Conservation (phyloP, 2,329 filamentous ascomycete species). For the Xylariomycetidae sp. region DNA sequence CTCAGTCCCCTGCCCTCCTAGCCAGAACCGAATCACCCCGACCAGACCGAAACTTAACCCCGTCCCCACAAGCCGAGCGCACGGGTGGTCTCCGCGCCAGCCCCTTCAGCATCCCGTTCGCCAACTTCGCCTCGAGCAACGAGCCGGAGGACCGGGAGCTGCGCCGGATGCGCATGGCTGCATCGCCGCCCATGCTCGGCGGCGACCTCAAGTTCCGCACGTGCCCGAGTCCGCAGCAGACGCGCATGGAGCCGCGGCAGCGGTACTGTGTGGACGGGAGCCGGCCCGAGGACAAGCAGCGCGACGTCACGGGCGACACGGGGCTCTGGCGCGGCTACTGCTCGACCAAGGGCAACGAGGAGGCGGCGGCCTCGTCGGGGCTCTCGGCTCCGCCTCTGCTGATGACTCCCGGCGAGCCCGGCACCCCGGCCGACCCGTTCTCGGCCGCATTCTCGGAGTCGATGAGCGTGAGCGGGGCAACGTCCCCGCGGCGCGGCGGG, state of each 20-base stretch:
- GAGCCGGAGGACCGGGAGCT: slow-evolving; percentile 36
- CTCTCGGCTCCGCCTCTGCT: slow-evolving; percentile 45
- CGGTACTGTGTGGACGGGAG: slow-evolving; percentile 42
- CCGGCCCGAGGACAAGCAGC: slow-evolving; percentile 42
- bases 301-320: slow-evolving; percentile 51
- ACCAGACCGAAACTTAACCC: slow-evolving; percentile 14
- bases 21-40: slow-evolving; percentile 14
- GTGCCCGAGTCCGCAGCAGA: slow-evolving; percentile 78
- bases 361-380: slow-evolving; percentile 36
- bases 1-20: slow-evolving; percentile 19
- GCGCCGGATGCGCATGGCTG: slow-evolving; percentile 44
- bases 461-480: slow-evolving; percentile 37
- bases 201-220: slow-evolving; percentile 73
- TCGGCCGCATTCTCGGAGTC: slow-evolving; percentile 34
- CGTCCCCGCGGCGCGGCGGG: slow-evolving; percentile 11
- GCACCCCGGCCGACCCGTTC: slow-evolving; percentile 39
- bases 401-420: slow-evolving; percentile 41
- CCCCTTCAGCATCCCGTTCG: slow-evolving; percentile 42
- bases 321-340: slow-evolving; percentile 79
- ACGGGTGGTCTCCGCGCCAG: slow-evolving; percentile 36
- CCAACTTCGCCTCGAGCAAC: slow-evolving; percentile 31
- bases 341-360: slow-evolving; percentile 32
- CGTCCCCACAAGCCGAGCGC: no score
- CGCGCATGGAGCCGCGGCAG: slow-evolving; percentile 77
- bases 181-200: slow-evolving; percentile 84